Base-by-base conservation (phyloP, 2,329 filamentous ascomycete genomes). In the Fusarium sp. region DNA sequence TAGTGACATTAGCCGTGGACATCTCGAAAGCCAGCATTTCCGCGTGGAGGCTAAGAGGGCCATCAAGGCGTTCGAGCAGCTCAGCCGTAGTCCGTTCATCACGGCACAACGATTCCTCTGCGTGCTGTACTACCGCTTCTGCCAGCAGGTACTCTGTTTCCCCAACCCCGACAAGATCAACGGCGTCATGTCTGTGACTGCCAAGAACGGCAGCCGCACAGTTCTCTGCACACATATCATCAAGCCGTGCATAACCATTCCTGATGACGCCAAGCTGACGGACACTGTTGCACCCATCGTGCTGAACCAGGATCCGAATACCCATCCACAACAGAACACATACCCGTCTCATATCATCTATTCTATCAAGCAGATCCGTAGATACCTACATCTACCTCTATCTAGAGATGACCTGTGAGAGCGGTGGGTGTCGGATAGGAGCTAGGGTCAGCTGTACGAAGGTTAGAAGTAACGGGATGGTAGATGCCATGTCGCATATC, bases 1-100 rank as follows among this genome's bases (percentile, higher is more conserved):
- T 48, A 48, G 28, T 48, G 13, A 48, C 7, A 48, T 48, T 48
- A 48, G 46, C 28, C 28, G 28, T 34, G 28, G 46, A 8, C 28
- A 48, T 34, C 46, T 48, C 46, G 46, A 48, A 48, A 48, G 46
- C 46, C 28, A 48, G 46, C 46, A 48, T 48, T 48, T 48, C 46
- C 46, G 46, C 46, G 46, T 48, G 13, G 46, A 48, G 46, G 46
- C 46, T 48, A 48, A 48, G 46, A 48, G 46, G 46, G 46, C 46
- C 28, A 34, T 34, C 28, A 48, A 48, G 28, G 46, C 28, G 13
- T 48, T 48, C 15, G 13, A 48, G 28, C 28, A 48, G 46, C 46
- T 48, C 15, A 48, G 46, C 46, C 15, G 16, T 48, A 48, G 28
- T 48, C 46, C 28, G 6, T 48, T 48, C 16, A 48, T 48, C 28